Evolutionary conservation across 441 rosid genomes (phyloP), one percentile per base, ranked within the genome.

Genomic region (Populus tomentosa): DNA sequence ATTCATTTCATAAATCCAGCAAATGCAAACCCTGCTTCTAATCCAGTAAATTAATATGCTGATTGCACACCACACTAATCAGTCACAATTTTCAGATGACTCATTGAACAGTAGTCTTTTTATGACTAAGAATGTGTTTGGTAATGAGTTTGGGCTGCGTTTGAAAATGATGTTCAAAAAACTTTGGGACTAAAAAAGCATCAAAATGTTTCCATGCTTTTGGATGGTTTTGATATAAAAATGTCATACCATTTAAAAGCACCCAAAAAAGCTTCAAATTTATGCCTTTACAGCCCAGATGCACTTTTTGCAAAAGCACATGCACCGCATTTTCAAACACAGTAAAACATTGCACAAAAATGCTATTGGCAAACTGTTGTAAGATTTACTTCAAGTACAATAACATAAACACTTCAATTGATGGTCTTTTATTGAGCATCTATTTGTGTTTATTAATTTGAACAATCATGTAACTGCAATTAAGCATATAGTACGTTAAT

Each of bases 1-100:
- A 72, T 10, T 69, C 38, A 36, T 69, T 18, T 68, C 35, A 69
- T 66, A 33, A 33, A 59, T 73, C 23, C 33, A 38, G 10, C 24
- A n/a, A 53, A 77, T 26, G 42, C 66, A 65, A 70, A 72, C 32
- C 72, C 75, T 77, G 69, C 61, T 32, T 20, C 72, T 67, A 67
- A 77, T 61, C 71, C 75, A 72, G 74, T 62, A 42, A 46, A 64
- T 28, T 66, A 59, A 46, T 53, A 42, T 59, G 68, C 7, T 1
- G 53, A 72, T 20, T 32, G 30, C 40, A 24, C 21, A 79, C 64
- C 24, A 28, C 32, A 62, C 10, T 33, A 28, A 38, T 72, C 35
- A 20, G 71, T 71, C 18, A 63, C 7, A 30, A 30, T 70, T 56
- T 28, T 16, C 62, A 24, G 20, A 76, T 2, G 42, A 11, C 21